Base-by-base conservation (phyloP, 2,329 filamentous ascomycete genomes). In the Cercospora sesami region DNA sequence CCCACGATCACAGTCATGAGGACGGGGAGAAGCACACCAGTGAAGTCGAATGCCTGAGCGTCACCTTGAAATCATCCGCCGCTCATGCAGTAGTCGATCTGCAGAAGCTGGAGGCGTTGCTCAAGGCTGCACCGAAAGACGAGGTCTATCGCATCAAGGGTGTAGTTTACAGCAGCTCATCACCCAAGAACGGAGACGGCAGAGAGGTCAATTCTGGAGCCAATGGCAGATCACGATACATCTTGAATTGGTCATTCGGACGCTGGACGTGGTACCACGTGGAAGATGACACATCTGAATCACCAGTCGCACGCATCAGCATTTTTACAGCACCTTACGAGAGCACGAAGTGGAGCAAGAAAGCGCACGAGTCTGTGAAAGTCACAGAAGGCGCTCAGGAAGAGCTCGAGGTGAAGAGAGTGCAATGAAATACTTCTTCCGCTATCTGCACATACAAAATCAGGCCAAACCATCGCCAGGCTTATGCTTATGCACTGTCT, bases 221-320 rank as follows among this genome's bases (percentile, higher is more conserved):
- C 14, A 72, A 76, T 8, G 80, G 79, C 1, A 76, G 79, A 21
- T 79, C 80, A 16, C 85, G 91, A 65, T 97, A 95, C 77, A 97
- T 99, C 55, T 86, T 99, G 68, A 99, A 99, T 79, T 99, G 95
- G 95, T 95, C 95, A 0, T 99, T 99, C 81, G 93, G 93, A 0
- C 86, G 95, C 31, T 99, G 95, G 94, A 96, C 89, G 0, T 97
- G 94, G 76, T 81, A 89, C 4, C 73, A 79, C 1, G 72, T 75
- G 4, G 69, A 70, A 1, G 76, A 71, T 1, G 72, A 71, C 10
- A 68, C 66, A 6, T 18, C 48, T 10, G 80, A 83, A 39, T 82
- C 90, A 58, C 79, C 84, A 1, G 80, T 84, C 16, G 78, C 93
- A 71, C 84, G 91, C 63, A 90, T 94, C 87, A 94, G 91, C 0